phyloP scores from a whole-genome alignment of 768 basidiomycete genomes.

The Leucogyrophana mollusca region DNA sequence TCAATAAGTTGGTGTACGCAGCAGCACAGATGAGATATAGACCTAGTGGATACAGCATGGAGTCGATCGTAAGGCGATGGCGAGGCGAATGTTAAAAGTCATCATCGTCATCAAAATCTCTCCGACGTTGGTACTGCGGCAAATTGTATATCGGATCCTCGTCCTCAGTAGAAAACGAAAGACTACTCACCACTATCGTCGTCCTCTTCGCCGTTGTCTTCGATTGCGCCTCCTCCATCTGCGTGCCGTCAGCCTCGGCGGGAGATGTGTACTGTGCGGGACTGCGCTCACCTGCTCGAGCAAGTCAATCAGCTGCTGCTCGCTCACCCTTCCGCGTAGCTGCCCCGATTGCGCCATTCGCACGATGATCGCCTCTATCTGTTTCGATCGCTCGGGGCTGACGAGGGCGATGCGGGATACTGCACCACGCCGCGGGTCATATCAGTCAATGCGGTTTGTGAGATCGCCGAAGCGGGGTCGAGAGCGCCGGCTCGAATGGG shows the following conservation, averaged over 20 bases:
- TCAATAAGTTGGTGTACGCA: no score
- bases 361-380: slow-evolving; percentile 76
- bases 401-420: slow-evolving; percentile 88
- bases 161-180: background rate
- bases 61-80: no score
- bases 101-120: slow-evolving; percentile 65
- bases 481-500: background rate
- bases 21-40: no score
- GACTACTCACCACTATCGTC: slow-evolving; percentile 51
- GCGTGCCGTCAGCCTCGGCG: slow-evolving; percentile 19
- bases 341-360: slow-evolving; percentile 86
- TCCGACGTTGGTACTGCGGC: slow-evolving; percentile 60
- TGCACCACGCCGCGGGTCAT: no score
- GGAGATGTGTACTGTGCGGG: background rate
- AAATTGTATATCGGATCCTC: slow-evolving; percentile 5
- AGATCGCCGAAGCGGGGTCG: no score
- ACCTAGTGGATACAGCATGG: no score
- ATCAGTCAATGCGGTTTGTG: background rate
- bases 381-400: slow-evolving; percentile 74
- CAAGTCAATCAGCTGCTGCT: slow-evolving; percentile 80
- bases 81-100: slow-evolving; percentile 36
- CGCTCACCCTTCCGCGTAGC: slow-evolving; percentile 71
- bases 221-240: slow-evolving; percentile 58
- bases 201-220: slow-evolving; percentile 52
- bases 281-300: slow-evolving; percentile 71